These are phyloP conservation scores for Ceratobasidium theobromae DNA, from an alignment of 1,284 basidiomycete genomes.

Conservation along the genomic window DNA sequence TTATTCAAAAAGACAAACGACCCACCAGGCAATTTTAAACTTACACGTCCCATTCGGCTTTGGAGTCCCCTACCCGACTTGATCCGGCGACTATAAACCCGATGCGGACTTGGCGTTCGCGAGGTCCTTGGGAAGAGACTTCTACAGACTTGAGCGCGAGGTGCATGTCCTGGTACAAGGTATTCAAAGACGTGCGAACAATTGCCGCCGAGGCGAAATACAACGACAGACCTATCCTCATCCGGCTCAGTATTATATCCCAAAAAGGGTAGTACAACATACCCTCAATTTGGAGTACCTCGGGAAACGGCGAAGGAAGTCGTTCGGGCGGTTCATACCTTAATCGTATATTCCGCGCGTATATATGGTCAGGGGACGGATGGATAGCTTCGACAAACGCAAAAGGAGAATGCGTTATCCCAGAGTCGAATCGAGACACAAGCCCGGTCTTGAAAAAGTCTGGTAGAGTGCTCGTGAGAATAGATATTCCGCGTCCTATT, in stretches of 20 bases:
- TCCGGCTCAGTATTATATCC: not conserved
- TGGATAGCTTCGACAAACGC: conserved; percentile 20
- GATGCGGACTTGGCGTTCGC: conserved; percentile 48
- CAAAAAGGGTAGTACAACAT: conserved; percentile 33
- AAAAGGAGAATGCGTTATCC: conserved; percentile 42
- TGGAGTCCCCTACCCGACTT: conserved; percentile 59
- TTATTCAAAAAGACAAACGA: not conserved
- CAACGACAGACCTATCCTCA: conserved; percentile 57
- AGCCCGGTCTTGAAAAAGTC: conserved; percentile 71
- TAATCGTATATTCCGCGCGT: conserved; percentile 56
- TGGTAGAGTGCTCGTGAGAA: conserved; percentile 67
- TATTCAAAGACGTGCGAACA: conserved; percentile 68
- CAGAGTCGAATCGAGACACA: conserved; percentile 51
- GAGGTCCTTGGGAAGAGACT: conserved; percentile 38
- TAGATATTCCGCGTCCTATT: conserved; percentile 66
- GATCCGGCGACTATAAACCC: conserved; percentile 57
- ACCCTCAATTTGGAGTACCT: conserved; percentile 69
- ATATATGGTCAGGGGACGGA: conserved; percentile 46
- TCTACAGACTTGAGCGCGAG: conserved; percentile 54
- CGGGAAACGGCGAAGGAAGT: conserved; percentile 67
- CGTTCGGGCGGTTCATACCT: conserved; percentile 65
- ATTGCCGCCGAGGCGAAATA: conserved; percentile 70
- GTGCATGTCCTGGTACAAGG: conserved; percentile 64
- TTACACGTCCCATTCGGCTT: conserved; percentile 68
- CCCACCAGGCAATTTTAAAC: conserved; percentile 41